A percentile compares a stretch with the other conserved stretches of the same genome.
Evolutionary conservation across 1,284 basidiomycete species (phyloP).

Genomic region (Cutaneotrichosporon sp.): DNA sequence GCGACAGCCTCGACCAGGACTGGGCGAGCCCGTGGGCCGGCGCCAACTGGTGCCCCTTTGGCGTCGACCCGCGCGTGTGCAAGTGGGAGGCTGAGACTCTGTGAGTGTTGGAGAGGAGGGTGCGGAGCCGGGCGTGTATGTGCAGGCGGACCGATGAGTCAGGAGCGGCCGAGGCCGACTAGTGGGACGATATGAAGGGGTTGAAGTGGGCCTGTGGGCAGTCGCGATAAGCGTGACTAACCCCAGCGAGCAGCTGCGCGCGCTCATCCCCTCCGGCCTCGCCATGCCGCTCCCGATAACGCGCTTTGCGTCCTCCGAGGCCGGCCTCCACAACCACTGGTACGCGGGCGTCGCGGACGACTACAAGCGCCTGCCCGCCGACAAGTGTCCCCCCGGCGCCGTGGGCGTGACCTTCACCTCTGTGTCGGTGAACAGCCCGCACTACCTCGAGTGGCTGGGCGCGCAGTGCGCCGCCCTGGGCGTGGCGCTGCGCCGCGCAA

Average conservation of each 20-base stretch:
- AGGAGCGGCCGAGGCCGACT: background rate
- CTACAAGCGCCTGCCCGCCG: slow-evolving; percentile 18
- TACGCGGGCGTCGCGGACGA: slow-evolving; percentile 18
- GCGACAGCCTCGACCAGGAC: slow-evolving; percentile 53
- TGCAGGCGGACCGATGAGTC: too few species aligned
- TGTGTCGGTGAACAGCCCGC: slow-evolving; percentile 26
- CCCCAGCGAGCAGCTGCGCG: slow-evolving; percentile 15
- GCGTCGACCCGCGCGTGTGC: slow-evolving; percentile 42
- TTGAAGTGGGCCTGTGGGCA: too few species aligned
- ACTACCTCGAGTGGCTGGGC: slow-evolving; percentile 27
- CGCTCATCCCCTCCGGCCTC: slow-evolving; percentile 26
- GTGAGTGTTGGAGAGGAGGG: slow-evolving; percentile 21
- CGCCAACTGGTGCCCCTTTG: slow-evolving; percentile 31
- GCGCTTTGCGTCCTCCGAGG: slow-evolving; percentile 26
- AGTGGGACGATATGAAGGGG: too few species aligned
- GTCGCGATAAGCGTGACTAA: background rate
- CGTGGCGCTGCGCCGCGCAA: slow-evolving; percentile 16
- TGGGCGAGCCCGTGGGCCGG: slow-evolving; percentile 57
- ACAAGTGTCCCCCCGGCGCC: slow-evolving; percentile 24
- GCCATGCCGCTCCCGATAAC: slow-evolving; percentile 26
- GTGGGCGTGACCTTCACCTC: slow-evolving; percentile 27
- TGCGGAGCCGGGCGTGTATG: too few species aligned
- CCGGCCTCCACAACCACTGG: slow-evolving; percentile 28
- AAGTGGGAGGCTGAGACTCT: slow-evolving; percentile 29
- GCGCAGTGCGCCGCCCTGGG: slow-evolving; percentile 21